Evolutionary conservation across 2,329 filamentous ascomycete genomes (phyloP).

Genomic region (Mollisia scopiformis): DNA sequence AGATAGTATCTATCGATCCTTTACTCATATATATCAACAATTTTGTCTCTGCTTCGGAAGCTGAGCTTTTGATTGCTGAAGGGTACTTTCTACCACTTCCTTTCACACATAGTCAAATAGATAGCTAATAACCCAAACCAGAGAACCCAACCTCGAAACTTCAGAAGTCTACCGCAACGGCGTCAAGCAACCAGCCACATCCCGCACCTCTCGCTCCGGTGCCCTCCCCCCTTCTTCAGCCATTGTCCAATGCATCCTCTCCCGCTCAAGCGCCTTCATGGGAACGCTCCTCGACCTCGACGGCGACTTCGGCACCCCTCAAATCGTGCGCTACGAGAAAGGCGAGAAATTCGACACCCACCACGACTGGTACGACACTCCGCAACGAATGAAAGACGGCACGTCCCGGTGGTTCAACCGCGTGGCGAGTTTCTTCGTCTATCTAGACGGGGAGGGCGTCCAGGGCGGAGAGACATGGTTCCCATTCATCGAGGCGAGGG

Average conservation of each 20-base stretch:
- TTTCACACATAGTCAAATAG: neutral
- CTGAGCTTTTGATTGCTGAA: conserved; percentile 11
- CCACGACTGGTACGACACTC: conserved; percentile 19
- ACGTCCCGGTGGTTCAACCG: conserved; percentile 14
- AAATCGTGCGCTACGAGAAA: conserved; percentile 21
- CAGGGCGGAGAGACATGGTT: conserved; percentile 25
- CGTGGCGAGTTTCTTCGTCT: conserved; percentile 22
- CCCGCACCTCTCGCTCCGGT: conserved; percentile 14
- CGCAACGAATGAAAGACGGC: conserved; percentile 8
- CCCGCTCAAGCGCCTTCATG: conserved; percentile 15
- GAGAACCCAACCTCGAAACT: conserved; percentile 10
- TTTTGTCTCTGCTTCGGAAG: conserved; percentile 20
- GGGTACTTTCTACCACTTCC: conserved; percentile 13
- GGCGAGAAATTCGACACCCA: conserved; percentile 20
- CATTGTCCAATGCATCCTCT: conserved; percentile 14
- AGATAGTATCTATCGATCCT: conserved; percentile 28
- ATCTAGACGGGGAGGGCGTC: conserved; percentile 10
- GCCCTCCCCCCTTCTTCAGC: conserved; percentile 10
- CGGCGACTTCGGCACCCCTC: conserved; percentile 15
- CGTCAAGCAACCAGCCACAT: conserved; percentile 2
- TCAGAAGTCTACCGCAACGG: conserved; percentile 12
- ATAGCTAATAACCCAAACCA: neutral
- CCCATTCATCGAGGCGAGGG: conserved; percentile 9
- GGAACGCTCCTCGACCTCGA: conserved; percentile 6
- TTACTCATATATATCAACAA: conserved; percentile 31